These are phyloP conservation scores for Venturia pyrina DNA, from an alignment of 2,329 filamentous ascomycete species.

Conservation along the genomic window DNA sequence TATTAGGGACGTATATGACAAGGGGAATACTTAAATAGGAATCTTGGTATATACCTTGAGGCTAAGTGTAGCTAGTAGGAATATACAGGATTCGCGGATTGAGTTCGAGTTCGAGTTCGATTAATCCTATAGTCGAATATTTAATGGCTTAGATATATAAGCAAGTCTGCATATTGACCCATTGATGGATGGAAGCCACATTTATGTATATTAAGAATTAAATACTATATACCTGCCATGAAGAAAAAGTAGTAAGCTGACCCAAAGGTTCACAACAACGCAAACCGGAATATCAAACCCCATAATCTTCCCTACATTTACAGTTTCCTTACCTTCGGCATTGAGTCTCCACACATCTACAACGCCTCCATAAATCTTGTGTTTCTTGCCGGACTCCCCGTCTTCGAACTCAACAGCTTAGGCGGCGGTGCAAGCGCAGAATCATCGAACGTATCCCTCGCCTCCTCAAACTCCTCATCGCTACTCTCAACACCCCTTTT, in stretches of 20 bases:
- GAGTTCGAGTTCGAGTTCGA: too few species aligned
- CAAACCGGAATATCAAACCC: background rate
- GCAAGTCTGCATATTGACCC: too few species aligned
- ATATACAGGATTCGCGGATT: too few species aligned
- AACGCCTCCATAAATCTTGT: slow-evolving; percentile 27
- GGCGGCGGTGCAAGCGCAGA: slow-evolving; percentile 27
- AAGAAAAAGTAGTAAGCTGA: background rate
- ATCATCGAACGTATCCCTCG: slow-evolving; percentile 40
- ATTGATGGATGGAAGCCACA: too few species aligned
- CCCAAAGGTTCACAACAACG: background rate
- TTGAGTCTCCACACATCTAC: background rate
- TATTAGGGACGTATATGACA: too few species aligned
- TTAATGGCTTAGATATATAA: too few species aligned
- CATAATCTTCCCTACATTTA: background rate
- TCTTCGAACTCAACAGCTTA: slow-evolving; percentile 22
- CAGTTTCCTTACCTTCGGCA: background rate
- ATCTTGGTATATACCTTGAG: too few species aligned
- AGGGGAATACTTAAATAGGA: too few species aligned
- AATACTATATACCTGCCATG: background rate
- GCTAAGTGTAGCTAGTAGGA: too few species aligned
- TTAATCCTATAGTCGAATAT: too few species aligned
- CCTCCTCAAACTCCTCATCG: slow-evolving; percentile 40
- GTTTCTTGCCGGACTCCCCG: slow-evolving; percentile 42
- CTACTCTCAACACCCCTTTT: slow-evolving; percentile 24
- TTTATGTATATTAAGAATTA: background rate